Base-by-base conservation (phyloP, 148 eudicot genomes). In the Dysphania ambrosioides region DNA sequence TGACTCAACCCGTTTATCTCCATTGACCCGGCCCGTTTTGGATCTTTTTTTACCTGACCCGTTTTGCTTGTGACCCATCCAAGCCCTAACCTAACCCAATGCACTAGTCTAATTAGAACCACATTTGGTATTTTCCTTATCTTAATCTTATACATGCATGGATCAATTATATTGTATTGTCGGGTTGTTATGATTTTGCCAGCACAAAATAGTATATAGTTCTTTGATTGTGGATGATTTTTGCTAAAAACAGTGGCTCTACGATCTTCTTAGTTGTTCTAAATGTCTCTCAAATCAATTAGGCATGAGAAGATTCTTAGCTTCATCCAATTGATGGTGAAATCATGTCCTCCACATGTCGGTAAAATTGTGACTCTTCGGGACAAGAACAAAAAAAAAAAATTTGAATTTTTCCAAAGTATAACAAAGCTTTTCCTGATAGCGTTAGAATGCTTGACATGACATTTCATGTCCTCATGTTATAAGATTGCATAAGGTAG, bases 291-390 rank as follows among this genome's bases (percentile, higher is more conserved):
- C 23, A 5, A 16, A 19, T 44, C 2, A 29, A 18, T 8, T 32
- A 31, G 57, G 72, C 76, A 72, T 56, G 76, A 78, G 34, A 55
- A 31, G 72, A 66, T 66, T 34, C 34, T n/a, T n/a, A n/a, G n/a
- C n/a, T n/a, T 66, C 72, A 56, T 66, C 72, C 4, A 65, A 78
- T 56, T 72, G 63, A 77, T 62, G 63, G 59, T 67, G 38, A 29
- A 42, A 62, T 71, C 27, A 36, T 71, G 80, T 77, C 75, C 53
- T 72, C 72, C 56, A 62, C 26, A 72, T 78, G 80, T 72, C 80
- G 76, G 66, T 51, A 72, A 10, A 36, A 60, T 55, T 16, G 70
- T 11, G 16, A 47, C 53, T 47, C 53, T n/a, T n/a, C n/a, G n/a
- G n/a, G n/a, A n/a, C n/a, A n/a, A n/a, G n/a, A n/a, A n/a, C n/a